phyloP scores from a whole-genome alignment of 2,329 filamentous ascomycete genomes.

The Purpureocillium lavendulum region DNA sequence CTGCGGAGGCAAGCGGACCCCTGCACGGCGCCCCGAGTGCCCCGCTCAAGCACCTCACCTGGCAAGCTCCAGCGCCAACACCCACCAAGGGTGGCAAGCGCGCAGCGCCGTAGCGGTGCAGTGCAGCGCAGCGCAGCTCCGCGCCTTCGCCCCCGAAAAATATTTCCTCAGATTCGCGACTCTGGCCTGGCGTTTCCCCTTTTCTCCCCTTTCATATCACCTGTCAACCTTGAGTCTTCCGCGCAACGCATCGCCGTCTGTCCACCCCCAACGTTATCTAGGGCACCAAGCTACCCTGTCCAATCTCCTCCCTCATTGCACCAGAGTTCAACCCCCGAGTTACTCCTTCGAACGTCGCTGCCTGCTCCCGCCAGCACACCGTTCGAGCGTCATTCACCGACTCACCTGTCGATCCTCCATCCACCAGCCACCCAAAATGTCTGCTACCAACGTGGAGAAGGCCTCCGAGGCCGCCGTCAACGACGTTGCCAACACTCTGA shows the following conservation, averaged over 20 bases:
- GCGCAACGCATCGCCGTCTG: slow-evolving; percentile 39
- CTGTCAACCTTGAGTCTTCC: slow-evolving; percentile 37
- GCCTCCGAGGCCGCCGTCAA: slow-evolving; percentile 59
- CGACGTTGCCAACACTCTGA: slow-evolving; percentile 67
- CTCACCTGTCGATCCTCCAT: slow-evolving; percentile 40
- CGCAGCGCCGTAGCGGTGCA: neutral
- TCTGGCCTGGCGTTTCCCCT: slow-evolving; percentile 17
- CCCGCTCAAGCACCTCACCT: too few relatives aligned
- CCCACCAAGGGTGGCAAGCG: neutral
- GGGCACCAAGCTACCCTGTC: slow-evolving; percentile 86
- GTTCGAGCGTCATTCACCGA: slow-evolving; percentile 29
- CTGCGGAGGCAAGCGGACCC: too few relatives aligned
- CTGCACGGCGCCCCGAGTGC: too few relatives aligned
- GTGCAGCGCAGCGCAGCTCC: neutral
- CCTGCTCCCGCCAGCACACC: slow-evolving; percentile 20
- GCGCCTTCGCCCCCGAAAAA: slow-evolving; percentile 22
- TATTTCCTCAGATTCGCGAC: slow-evolving; percentile 32
- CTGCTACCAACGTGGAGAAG: slow-evolving; percentile 60
- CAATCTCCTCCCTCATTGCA: slow-evolving; percentile 50
- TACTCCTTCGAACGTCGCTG: slow-evolving; percentile 36
- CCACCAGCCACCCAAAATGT: slow-evolving; percentile 62
- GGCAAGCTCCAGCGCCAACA: too few relatives aligned
- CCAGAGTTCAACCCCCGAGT: slow-evolving; percentile 55
- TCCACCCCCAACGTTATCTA: slow-evolving; percentile 49
- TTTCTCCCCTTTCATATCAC: slow-evolving; percentile 32